Conservation (phyloP, 2,329 filamentous ascomycete species). For the Nothophaeocryptopus gaeumannii region DNA sequence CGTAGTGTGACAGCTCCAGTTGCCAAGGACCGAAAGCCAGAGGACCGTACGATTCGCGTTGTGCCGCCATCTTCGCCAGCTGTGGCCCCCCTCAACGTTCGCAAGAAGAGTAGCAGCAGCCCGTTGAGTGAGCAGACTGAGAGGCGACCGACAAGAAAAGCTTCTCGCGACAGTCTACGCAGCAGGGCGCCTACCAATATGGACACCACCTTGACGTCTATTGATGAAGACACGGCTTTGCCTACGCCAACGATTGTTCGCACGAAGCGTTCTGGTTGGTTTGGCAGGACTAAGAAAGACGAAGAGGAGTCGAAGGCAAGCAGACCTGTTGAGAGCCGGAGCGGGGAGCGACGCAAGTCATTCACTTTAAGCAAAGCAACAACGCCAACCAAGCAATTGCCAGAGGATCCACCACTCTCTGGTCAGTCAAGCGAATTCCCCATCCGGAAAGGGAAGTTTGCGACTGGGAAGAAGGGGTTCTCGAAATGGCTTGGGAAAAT, state of each 20-base stretch:
- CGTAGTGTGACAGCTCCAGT: slow-evolving; percentile 44
- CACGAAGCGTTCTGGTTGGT: slow-evolving; percentile 50
- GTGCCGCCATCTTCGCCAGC: slow-evolving; percentile 53
- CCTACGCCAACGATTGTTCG: slow-evolving; percentile 25
- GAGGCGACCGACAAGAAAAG: slow-evolving; percentile 17
- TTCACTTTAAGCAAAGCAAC: slow-evolving; percentile 31
- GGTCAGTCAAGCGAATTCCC: slow-evolving; percentile 44
- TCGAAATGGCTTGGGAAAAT: slow-evolving; percentile 55
- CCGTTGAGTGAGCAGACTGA: slow-evolving; percentile 21
- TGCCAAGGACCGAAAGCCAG: slow-evolving; percentile 30
- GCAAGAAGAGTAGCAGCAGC: slow-evolving; percentile 45
- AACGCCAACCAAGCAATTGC: slow-evolving; percentile 25
- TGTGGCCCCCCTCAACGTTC: slow-evolving; percentile 55
- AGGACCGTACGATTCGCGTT: slow-evolving; percentile 53
- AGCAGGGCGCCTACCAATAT: slow-evolving; percentile 15
- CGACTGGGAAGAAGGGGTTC: slow-evolving; percentile 46
- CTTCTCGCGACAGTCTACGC: slow-evolving; percentile 22
- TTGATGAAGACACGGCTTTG: slow-evolving; percentile 30
- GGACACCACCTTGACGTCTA: slow-evolving; percentile 26
- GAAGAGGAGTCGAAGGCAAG: slow-evolving; percentile 16
- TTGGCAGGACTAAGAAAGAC: slow-evolving; percentile 36
- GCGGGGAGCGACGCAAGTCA: slow-evolving; percentile 21
- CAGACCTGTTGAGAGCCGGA: slow-evolving; percentile 3
- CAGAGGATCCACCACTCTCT: slow-evolving; percentile 30
- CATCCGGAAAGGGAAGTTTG: slow-evolving; percentile 38